Base-by-base conservation (phyloP, 805 yeast species). In the Citeromyces nyonsensis region DNA sequence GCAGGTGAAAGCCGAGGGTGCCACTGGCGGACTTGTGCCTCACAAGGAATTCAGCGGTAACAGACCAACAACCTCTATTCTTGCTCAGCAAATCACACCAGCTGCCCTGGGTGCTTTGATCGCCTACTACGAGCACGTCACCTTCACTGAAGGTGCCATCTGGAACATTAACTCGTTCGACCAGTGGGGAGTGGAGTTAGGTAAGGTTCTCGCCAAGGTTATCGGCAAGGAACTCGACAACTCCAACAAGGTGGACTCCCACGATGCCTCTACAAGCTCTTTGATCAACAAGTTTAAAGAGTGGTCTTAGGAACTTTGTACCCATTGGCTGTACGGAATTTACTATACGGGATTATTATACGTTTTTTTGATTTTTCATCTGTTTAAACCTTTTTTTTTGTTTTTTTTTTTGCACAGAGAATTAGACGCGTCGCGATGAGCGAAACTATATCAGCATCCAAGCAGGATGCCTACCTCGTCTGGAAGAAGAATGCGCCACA, bases 161-260 rank as follows among this genome's bases (percentile, higher is more conserved):
- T 88, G 98, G 98, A 91, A 93, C 73, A 86, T 91, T 67, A 91
- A 91, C 76, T 88, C 97, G 12, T 91, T 84, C 55, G 98, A 91
- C 67, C 98, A 91, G 69, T 91, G 97, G 95, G 98, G 98, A 61
- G 98, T 91, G 50, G 98, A 91, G 66, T 80, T 91, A 48, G 98
- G 98, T 57, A 91, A 91, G 66, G 93, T 80, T 34, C 73, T 91
- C 54, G 98, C 98, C 53, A 91, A 91, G 76, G 91, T 70, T 37
- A 88, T 91, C 51, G 88, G 93, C 48, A 70, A 70, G 48, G 96
- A 91, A 63, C 74, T 91, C 52, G 48, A 61, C 22, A 51, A 56
- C 30, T 57, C 61, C 35, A 27, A 27, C 20, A 20, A 14, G 15
- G 74, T 80, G 35, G 53, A 61, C 25, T 52, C 73, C 38, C 98